phyloP scores from a whole-genome alignment of 1,284 basidiomycete genomes.

The Volvariella surrecta region DNA sequence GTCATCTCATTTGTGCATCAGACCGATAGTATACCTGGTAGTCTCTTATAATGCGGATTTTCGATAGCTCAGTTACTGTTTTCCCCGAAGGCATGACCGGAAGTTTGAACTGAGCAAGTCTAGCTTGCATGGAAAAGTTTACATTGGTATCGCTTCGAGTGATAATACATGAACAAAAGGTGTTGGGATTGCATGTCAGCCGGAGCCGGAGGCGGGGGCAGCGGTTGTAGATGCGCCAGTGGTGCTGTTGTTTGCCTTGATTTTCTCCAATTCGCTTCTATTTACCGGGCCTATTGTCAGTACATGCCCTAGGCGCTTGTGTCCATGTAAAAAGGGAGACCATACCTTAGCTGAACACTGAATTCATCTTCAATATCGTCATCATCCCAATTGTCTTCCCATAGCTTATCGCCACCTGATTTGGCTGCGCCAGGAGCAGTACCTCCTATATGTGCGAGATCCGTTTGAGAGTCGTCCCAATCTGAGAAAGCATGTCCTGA shows the following conservation, averaged over 20 bases:
- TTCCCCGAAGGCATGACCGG: no score
- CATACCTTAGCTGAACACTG: constrained; percentile 88
- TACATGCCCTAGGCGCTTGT: background rate
- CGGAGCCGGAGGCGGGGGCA: no score
- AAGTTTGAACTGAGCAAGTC: no score
- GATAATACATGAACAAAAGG: no score
- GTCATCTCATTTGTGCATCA: no score
- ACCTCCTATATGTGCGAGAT: constrained; percentile 69
- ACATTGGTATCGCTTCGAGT: no score
- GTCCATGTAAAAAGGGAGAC: background rate
- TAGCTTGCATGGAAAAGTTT: no score
- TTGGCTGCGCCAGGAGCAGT: constrained; percentile 63
- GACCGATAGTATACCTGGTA: no score
- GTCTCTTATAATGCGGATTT: no score
- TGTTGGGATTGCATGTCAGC: no score
- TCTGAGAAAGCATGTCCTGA: constrained; percentile 34
- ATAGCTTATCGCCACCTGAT: constrained; percentile 77
- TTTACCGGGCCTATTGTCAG: background rate
- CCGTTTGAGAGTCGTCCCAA: constrained; percentile 80
- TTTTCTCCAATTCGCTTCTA: constrained; percentile 63
- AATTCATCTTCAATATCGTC: constrained; percentile 98
- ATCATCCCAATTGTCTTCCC: constrained; percentile 99
- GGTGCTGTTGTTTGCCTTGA: constrained; percentile 29
- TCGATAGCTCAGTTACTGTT: no score
- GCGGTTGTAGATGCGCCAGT: no score